Evolutionary conservation across 1,139 yeast genomes (phyloP), one percentile per base, ranked within the genome.

Genomic region (Magnusiomyces fungicola): DNA sequence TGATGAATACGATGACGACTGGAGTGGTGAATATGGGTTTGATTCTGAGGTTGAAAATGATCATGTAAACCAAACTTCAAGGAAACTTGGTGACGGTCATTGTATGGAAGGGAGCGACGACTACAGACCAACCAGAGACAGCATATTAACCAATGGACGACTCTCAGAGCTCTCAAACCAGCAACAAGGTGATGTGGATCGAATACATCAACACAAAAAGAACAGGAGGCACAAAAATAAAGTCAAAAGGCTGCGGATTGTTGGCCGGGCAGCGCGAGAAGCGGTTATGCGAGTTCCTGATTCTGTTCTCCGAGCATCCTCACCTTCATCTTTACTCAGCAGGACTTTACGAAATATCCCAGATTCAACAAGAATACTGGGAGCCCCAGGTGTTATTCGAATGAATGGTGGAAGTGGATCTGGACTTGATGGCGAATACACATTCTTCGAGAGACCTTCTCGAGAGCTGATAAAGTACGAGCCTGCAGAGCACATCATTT

Each of bases 401-500:
- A n/a, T n/a, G n/a, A n/a, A n/a, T n/a, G n/a, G n/a, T n/a, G n/a
- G n/a, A n/a, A n/a, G 23, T 9, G 38, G 38, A 5, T 34, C 38
- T 9, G 6, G 22, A 34, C 7, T 5, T 4, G 38, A 34, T 18
- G 38, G 38, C 4, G 16, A 7, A 19, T 34, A 5, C n/a, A 5
- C 23, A 16, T 50, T 48, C 24, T 50, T 37, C 38, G 43, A 50
- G 29, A 27, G 37, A 14, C 49, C 48, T 2, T 32, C 47, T 3
- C 3, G 7, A 5, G 50, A 23, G 3, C 34, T 50, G 30, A 44
- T 47, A 2, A 16, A 24, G 10, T 50, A 50, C 21, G 49, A 42
- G 16, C 49, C 47, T 2, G 32, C 18, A 12, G 39, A 34, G 14
- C 22, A 22, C 6, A 38, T 50, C 2, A 41, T 48, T 19, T 45